A percentile compares a stretch with the other conserved stretches of the same genome.
These are phyloP conservation scores for Phlebiopsis gigantea DNA, from an alignment of 768 basidiomycete species.

Conservation along the genomic window DNA sequence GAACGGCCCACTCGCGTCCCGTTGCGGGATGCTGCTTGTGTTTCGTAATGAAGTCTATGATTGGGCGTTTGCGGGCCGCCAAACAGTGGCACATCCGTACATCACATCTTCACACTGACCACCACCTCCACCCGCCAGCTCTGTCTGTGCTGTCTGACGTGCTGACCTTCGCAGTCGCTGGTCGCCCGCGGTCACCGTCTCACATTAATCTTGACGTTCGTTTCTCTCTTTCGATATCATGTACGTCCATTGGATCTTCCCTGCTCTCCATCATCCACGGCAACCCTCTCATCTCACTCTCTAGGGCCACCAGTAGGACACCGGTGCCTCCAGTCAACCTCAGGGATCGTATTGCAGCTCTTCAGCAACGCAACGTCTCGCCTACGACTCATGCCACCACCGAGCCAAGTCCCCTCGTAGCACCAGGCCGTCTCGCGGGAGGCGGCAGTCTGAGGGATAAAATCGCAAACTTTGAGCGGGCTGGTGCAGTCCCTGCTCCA, in stretches of 20 bases:
- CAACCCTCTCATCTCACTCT: slow-evolving; percentile 4
- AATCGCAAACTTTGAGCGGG: slow-evolving; percentile 75
- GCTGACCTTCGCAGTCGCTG: slow-evolving; percentile 27
- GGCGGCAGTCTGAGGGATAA: slow-evolving; percentile 46
- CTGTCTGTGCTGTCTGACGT: slow-evolving; percentile 17
- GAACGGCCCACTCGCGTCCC: neutral
- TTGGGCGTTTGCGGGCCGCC: slow-evolving; percentile 1
- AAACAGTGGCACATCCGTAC: slow-evolving; percentile 1
- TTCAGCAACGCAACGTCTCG: slow-evolving; percentile 51
- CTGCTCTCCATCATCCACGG: neutral
- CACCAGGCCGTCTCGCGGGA: neutral
- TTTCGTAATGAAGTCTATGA: neutral
- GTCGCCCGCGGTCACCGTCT: slow-evolving; percentile 28
- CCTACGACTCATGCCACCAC: slow-evolving; percentile 1
- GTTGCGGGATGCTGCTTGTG: neutral
- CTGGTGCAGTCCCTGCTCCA: slow-evolving; percentile 73
- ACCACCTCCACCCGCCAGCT: slow-evolving; percentile 4
- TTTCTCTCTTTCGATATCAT: slow-evolving; percentile 7
- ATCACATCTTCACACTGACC: slow-evolving; percentile 3
- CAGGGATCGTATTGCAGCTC: slow-evolving; percentile 79
- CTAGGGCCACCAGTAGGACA: slow-evolving; percentile 22
- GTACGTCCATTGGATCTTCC: slow-evolving; percentile 3
- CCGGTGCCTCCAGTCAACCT: slow-evolving; percentile 42
- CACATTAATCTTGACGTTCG: slow-evolving; percentile 14
- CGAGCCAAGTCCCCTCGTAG: neutral